Percentiles rank a stretch among this genome's conserved stretches.
These are phyloP conservation scores for Schwanniomyces pseudopolymorphus DNA, from an alignment of 805 yeast species.

Conservation along the genomic window DNA sequence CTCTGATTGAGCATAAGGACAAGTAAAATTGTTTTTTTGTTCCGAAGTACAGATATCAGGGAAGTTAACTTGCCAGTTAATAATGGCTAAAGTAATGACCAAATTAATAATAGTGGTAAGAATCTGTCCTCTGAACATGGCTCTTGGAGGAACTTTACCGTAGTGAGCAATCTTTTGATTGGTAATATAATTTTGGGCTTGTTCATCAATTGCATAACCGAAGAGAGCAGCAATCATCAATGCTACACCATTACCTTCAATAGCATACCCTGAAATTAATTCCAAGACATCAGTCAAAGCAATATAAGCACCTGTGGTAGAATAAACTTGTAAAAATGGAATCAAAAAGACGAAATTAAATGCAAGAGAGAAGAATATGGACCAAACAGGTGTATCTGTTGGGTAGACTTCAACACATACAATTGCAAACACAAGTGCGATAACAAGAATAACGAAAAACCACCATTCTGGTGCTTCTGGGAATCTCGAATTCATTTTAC, in stretches of 20 bases:
- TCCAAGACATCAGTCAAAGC: constrained; percentile 18
- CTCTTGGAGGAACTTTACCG: constrained; percentile 40
- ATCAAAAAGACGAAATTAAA: constrained; percentile 21
- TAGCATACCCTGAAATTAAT: constrained; percentile 23
- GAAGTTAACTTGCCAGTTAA: constrained; percentile 43
- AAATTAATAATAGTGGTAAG: constrained; percentile 43
- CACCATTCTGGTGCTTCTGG: constrained; percentile 47
- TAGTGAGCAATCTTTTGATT: constrained; percentile 37
- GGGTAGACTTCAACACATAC: constrained; percentile 32
- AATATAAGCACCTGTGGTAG: constrained; percentile 12
- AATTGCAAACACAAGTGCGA: constrained; percentile 32
- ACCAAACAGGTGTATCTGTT: constrained; percentile 22
- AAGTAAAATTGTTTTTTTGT: constrained; percentile 26
- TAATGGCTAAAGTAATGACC: constrained; percentile 39
- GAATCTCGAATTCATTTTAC: constrained; percentile 20
- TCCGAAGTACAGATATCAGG: constrained; percentile 29
- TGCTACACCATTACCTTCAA: constrained; percentile 25
- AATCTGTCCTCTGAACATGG: constrained; percentile 32
- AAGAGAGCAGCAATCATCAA: constrained; percentile 20
- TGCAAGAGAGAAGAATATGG: constrained; percentile 17
- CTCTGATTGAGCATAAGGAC: constrained; percentile 43
- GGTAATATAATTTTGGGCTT: constrained; percentile 29
- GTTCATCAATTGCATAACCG: constrained; percentile 29
- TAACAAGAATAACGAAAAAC: constrained; percentile 30
- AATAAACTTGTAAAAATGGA: constrained; percentile 16